Conservation (phyloP, 2,329 filamentous ascomycete species). For the Botrytis pseudocinerea region DNA sequence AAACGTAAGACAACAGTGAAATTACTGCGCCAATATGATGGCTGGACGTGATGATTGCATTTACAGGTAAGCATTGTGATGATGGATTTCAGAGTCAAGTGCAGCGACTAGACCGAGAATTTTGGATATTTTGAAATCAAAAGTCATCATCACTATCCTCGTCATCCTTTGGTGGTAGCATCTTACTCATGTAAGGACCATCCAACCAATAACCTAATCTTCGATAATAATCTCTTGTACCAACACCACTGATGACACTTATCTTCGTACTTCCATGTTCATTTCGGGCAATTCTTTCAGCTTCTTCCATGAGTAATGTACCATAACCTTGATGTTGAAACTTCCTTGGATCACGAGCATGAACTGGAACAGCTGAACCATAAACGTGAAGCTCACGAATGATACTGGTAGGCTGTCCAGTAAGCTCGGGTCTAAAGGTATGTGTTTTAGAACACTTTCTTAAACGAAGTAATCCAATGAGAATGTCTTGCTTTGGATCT, state of each 20-base stretch:
- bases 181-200: conserved; percentile 52
- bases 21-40: background rate
- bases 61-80: background rate
- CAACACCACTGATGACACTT: conserved; percentile 96
- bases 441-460: conserved; percentile 89
- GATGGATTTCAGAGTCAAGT: background rate
- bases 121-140: conserved; percentile 9
- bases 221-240: conserved; percentile 91
- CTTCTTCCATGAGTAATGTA: conserved; percentile 95
- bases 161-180: conserved; percentile 37
- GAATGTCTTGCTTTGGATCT: conserved; percentile 96
- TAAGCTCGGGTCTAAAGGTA: conserved; percentile 87
- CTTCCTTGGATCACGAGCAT: conserved; percentile 90
- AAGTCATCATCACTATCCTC: conserved; percentile 39
- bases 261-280: conserved; percentile 95
- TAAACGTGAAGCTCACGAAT: conserved; percentile 96
- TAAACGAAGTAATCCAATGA: conserved; percentile 85
- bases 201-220: conserved; percentile 93
- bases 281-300: conserved; percentile 88
- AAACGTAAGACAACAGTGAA: background rate
- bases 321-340: conserved; percentile 99
- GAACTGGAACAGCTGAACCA: conserved; percentile 94
- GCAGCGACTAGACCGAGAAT: background rate
- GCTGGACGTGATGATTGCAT: background rate
- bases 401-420: conserved; percentile 82